Evolutionary conservation across 192 early-diverging fungal species (phyloP), one percentile per base, ranked within the genome.

Genomic region (Entophlyctis luteolus): DNA sequence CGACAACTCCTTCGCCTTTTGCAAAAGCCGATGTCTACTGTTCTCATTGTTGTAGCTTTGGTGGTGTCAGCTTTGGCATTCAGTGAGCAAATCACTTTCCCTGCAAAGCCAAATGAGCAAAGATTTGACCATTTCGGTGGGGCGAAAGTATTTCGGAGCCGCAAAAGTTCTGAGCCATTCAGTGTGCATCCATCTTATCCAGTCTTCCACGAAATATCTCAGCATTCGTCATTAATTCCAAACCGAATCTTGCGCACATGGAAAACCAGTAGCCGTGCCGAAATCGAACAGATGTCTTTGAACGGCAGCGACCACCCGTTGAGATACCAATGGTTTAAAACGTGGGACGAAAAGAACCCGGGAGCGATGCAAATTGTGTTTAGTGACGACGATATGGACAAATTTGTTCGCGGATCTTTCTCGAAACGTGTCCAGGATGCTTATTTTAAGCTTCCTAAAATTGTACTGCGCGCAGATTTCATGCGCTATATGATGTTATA

Each of bases 401-500:
- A 12, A 2, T 66, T 66, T 66, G 63, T 66, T 37, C 48, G 50
- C 6, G 52, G 63, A 8, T 31, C 50, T 4, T 66, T 66, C 42
- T 54, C 63, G 48, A 12, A 28, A 23, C 48, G 52, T 8, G 63
- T 66, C 27, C 47, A 49, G 14, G 50, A 66, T 14, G 63, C 63
- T 25, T 66, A 54, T 38, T 66, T 66, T 66, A 66, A 66, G 28
- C 25, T 66, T 22, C 63, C 63, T 8, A 31, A 48, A 20, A 47
- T 66, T 16, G 50, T 66, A 1, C 50, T 66, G 37, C 48, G 63
- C 2, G 63, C 63, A 4, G 63, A 66, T 38, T 66, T 54, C 55
- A 14, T 66, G 50, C 27, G 63, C 10, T 66, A 54, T 47, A 38
- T 54, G 62, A 65, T 65, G 62, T 27, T 65, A 25, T 65, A 65